Base-by-base conservation (phyloP, 1,139 yeast genomes). In the Chernovozyma sophiae-reginae region DNA sequence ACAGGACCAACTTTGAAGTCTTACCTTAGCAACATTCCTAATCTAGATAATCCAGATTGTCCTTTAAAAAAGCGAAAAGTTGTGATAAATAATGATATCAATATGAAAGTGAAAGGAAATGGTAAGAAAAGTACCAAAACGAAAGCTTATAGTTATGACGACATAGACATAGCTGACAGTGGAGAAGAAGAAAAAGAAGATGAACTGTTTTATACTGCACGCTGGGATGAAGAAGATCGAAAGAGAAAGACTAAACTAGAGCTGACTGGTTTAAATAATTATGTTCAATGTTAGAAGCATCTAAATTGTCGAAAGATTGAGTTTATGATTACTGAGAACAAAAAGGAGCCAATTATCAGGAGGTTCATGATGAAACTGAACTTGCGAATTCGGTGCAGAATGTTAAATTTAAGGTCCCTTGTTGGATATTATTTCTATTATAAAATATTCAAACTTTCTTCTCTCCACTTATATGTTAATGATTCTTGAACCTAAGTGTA, bases 121-220 rank as follows among this genome's bases (percentile, higher is more conserved):
- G 19, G 34, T 16, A 39, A 30, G 13, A 33, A 37, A 34, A 16
- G 23, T 20, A n/a, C n/a, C n/a, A 16, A 36, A 19, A 26, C n/a
- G n/a, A n/a, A 33, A 13, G 53, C 52, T 12, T 58, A 43, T 41
- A 51, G 55, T 35, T 59, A 56, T 33, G 56, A 58, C 32, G 60
- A 57, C 32, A 49, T 59, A 10, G 59, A 57, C 13, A 33, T 58
- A 16, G 53, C 6, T 20, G 23, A 42, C 18, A 58, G 54, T 37
- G 30, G 44, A 5, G 23, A 20, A 7, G 57, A 51, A 13, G 61
- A 56, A 18, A 38, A 43, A 13, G 61, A 57, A 29, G 64, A 59
- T 29, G 56, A 54, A 28, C 35, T 37, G 6, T 58, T 45, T 32
- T 57, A 55, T 40, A 46, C 45, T 16, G 37, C 41, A 15, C 43